A percentile compares a stretch with the other conserved stretches of the same genome.
These are phyloP conservation scores for Linnemannia hyalina DNA, from an alignment of 192 early-diverging fungal genomes.

Conservation along the genomic window DNA sequence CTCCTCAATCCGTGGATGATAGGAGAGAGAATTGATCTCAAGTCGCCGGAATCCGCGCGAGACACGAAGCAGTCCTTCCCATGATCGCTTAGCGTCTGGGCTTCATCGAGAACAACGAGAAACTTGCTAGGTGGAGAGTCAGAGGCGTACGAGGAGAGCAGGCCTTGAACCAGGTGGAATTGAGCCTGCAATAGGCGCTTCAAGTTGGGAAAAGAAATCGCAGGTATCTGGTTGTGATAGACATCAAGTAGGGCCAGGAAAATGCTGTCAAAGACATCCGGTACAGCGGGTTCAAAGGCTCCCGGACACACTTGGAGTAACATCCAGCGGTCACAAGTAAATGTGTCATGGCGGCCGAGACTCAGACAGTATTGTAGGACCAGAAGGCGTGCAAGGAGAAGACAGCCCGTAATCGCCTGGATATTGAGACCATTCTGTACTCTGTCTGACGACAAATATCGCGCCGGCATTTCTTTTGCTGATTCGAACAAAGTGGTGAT, in stretches of 20 bases:
- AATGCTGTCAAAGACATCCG: slow-evolving; percentile 47
- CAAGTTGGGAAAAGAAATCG: background rate
- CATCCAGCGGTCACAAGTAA: slow-evolving; percentile 55
- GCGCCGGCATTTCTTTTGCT: slow-evolving; percentile 27
- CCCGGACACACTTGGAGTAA: slow-evolving; percentile 53
- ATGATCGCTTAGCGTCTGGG: slow-evolving; percentile 40
- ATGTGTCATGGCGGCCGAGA: slow-evolving; percentile 39
- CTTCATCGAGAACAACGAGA: slow-evolving; percentile 49
- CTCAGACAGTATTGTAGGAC: slow-evolving; percentile 50
- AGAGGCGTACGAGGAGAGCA: background rate
- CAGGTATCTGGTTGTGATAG: background rate
- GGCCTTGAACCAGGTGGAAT: background rate
- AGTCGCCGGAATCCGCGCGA: slow-evolving; percentile 25
- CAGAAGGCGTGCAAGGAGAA: slow-evolving; percentile 44
- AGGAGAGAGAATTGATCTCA: slow-evolving; percentile 40
- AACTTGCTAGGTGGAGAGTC: slow-evolving; percentile 7
- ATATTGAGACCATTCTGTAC: slow-evolving; percentile 52
- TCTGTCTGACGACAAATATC: slow-evolving; percentile 45
- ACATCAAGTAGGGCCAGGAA: slow-evolving; percentile 27
- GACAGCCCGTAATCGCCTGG: slow-evolving; percentile 38
- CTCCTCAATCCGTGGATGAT: slow-evolving; percentile 41
- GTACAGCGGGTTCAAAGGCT: slow-evolving; percentile 43
- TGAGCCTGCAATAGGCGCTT: background rate
- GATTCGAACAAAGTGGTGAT: slow-evolving; percentile 40
- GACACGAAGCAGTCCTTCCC: slow-evolving; percentile 33